These are phyloP conservation scores for Plasmodium ovale DNA, from an alignment of 169 alveolate genomes.

Conservation along the genomic window DNA sequence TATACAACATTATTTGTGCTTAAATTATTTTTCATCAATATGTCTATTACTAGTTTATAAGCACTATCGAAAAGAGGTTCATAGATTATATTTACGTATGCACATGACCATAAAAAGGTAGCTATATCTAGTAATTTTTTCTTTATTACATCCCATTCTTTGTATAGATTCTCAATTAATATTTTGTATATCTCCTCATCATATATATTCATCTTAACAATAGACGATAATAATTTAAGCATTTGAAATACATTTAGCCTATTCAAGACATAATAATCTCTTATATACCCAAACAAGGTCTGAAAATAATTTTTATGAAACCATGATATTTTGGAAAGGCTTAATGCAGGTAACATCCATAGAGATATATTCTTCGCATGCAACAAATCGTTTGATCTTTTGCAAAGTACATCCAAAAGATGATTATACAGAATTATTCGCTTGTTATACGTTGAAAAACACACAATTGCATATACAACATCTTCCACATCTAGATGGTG, in stretches of 20 bases:
- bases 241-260: slow-evolving; percentile 39
- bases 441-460: slow-evolving; percentile 51
- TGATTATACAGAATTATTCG: slow-evolving; percentile 44
- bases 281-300: slow-evolving; percentile 5
- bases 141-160: slow-evolving; percentile 53
- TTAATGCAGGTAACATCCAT: slow-evolving; percentile 41
- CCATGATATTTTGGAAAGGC: slow-evolving; percentile 58
- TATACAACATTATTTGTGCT: slow-evolving; percentile 2
- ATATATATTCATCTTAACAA: slow-evolving; percentile 64
- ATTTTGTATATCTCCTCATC: slow-evolving; percentile 51
- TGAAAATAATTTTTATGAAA: slow-evolving; percentile 35
- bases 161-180: slow-evolving; percentile 28
- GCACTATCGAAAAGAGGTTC: slow-evolving; percentile 50
- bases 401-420: slow-evolving; percentile 42
- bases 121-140: slow-evolving; percentile 34
- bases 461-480: slow-evolving; percentile 29
- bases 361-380: slow-evolving; percentile 64
- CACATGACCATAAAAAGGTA: slow-evolving; percentile 70
- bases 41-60: not conserved
- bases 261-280: slow-evolving; percentile 37
- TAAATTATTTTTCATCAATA: not conserved
- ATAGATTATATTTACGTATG: slow-evolving; percentile 45
- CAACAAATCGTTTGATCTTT: slow-evolving; percentile 19
- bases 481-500: slow-evolving; percentile 23
- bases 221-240: slow-evolving; percentile 33